Evolutionary conservation across 441 rosid genomes (phyloP).

Genomic region (Euphorbia corollata): DNA sequence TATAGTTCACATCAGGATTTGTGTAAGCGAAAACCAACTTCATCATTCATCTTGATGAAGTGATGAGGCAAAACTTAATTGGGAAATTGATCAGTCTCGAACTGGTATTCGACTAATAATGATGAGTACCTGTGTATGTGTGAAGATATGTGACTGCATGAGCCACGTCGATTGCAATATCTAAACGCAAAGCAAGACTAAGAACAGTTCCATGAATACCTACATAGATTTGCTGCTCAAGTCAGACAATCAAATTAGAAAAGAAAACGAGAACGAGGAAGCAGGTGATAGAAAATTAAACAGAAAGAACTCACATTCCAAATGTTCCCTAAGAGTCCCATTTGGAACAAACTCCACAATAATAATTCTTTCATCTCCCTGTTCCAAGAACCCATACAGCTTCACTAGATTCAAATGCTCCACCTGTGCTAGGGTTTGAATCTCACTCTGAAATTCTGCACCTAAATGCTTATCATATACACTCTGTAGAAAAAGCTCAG

Average conservation of each 20-base stretch:
- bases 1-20: neutral
- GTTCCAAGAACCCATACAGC: constrained; percentile 60
- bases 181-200: constrained; percentile 59
- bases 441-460: constrained; percentile 70
- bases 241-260: neutral
- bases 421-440: constrained; percentile 60
- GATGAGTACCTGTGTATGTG: constrained; percentile 66
- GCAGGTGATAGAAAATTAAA: neutral
- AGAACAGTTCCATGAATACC: constrained; percentile 53
- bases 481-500: constrained; percentile 35
- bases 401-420: constrained; percentile 79
- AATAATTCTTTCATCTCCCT: constrained; percentile 61
- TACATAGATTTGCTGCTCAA: constrained; percentile 28
- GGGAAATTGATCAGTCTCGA: neutral
- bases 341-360: constrained; percentile 74
- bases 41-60: constrained; percentile 4
- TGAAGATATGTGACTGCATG: constrained; percentile 95
- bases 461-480: constrained; percentile 65
- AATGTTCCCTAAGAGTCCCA: constrained; percentile 84
- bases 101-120: neutral
- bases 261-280: neutral
- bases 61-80: neutral
- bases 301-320: constrained; percentile 58
- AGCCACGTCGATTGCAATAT: constrained; percentile 79
- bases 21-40: neutral